These are phyloP conservation scores for Kodamaea sagamina DNA, from an alignment of 805 yeast genomes.

Conservation along the genomic window DNA sequence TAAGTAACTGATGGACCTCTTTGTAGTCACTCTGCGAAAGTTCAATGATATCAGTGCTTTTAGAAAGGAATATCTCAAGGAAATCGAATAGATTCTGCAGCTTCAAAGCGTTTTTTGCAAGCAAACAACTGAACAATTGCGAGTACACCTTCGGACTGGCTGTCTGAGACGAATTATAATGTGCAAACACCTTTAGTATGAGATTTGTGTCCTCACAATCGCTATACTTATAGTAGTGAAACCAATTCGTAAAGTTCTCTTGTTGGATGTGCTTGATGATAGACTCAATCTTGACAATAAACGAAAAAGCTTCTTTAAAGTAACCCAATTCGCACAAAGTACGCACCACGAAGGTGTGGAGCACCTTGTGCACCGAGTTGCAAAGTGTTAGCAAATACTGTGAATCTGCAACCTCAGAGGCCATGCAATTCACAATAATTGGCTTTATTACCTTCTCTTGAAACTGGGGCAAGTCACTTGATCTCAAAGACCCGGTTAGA, in stretches of 20 bases:
- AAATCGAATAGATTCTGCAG: not conserved
- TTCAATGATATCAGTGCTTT: not conserved
- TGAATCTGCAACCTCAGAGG: conserved; percentile 15
- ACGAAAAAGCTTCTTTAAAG: conserved; percentile 25
- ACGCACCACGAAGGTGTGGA: conserved; percentile 30
- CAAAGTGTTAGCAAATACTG: conserved; percentile 23
- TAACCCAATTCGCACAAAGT: conserved; percentile 29
- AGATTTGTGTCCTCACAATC: not conserved
- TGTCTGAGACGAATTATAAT: not conserved
- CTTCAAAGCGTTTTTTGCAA: not conserved
- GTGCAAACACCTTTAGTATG: not conserved
- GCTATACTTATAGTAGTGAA: conserved; percentile 8
- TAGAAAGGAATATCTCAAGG: not conserved
- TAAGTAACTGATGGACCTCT: not conserved
- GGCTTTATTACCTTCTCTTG: conserved; percentile 20
- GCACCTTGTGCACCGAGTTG: conserved; percentile 25
- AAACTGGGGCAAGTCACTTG: conserved; percentile 37
- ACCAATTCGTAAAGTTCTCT: conserved; percentile 13
- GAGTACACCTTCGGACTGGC: not conserved
- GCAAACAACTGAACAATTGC: not conserved
- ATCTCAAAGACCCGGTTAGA: conserved; percentile 28
- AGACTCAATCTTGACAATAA: not conserved
- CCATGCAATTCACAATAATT: conserved; percentile 12
- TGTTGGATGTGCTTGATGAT: conserved; percentile 4
- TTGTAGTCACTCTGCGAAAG: not conserved